Percentiles rank a stretch among this genome's conserved stretches.
phyloP scores from a whole-genome alignment of 2,329 filamentous ascomycete species.

The Septoria linicola region DNA sequence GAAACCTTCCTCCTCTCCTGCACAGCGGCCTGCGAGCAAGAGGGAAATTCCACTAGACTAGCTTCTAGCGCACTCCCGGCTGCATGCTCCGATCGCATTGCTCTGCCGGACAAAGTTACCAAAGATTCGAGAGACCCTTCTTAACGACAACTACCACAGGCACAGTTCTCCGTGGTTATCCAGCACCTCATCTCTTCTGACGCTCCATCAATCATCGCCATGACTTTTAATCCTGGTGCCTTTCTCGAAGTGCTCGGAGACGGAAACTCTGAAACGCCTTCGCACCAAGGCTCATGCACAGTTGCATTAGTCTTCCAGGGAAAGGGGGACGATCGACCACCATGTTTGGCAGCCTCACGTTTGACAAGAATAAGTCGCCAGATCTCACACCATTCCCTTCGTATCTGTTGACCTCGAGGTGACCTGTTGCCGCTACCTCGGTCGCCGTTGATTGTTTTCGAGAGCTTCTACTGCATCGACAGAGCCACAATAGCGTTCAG shows the following conservation, averaged over 20 bases:
- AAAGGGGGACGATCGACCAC: conserved; percentile 8
- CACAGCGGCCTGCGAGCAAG: too few relatives aligned
- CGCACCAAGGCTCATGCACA: conserved; percentile 9
- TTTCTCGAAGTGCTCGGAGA: neutral
- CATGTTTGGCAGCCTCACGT: conserved; percentile 8
- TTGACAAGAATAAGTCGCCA: neutral
- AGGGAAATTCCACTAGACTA: too few relatives aligned
- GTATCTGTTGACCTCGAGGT: neutral
- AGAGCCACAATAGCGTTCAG: neutral
- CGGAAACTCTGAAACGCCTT: conserved; percentile 14
- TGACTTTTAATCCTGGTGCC: too few relatives aligned
- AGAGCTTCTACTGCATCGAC: neutral
- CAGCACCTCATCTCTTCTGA: too few relatives aligned
- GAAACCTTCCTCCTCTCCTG: too few relatives aligned
- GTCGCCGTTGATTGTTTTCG: neutral
- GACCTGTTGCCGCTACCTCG: neutral
- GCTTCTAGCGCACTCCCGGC: too few relatives aligned
- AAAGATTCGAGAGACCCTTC: too few relatives aligned
- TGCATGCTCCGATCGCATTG: too few relatives aligned
- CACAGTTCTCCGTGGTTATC: too few relatives aligned
- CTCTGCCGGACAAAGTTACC: too few relatives aligned
- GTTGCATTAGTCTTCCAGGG: conserved; percentile 11
- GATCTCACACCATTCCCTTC: neutral
- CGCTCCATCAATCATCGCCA: too few relatives aligned
- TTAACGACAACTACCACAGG: too few relatives aligned